Conservation (phyloP, 192 early-diverging fungal genomes). For the Coemansia sp. region DNA sequence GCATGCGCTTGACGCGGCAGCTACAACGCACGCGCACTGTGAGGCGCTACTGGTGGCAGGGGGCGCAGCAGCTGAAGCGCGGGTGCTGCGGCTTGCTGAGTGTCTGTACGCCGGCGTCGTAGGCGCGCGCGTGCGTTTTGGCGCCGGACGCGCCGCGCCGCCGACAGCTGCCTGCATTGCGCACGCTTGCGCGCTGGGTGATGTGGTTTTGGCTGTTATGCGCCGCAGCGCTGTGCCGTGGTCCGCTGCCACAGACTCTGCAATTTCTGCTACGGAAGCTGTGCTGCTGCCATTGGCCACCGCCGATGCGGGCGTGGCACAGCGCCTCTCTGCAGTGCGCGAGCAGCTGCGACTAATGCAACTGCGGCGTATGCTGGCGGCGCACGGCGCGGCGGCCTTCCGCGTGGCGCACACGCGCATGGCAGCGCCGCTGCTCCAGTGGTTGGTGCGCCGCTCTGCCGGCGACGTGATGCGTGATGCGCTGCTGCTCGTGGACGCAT, state of each 20-base stretch:
- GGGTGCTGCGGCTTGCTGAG: conserved; percentile 55
- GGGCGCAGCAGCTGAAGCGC: conserved; percentile 36
- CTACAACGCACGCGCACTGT: conserved; percentile 59
- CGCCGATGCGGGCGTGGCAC: conserved; percentile 18
- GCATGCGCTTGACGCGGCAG: conserved; percentile 56
- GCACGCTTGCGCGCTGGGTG: conserved; percentile 6
- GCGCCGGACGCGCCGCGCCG: not conserved
- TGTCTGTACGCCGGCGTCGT: conserved; percentile 37
- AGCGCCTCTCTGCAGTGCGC: conserved; percentile 42
- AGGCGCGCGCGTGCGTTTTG: conserved; percentile 5
- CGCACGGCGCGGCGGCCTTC: conserved; percentile 58
- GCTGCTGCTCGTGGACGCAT: conserved; percentile 59
- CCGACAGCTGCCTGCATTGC: not conserved
- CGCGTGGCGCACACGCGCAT: conserved; percentile 61
- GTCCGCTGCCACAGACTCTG: conserved; percentile 53
- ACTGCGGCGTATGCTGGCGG: conserved; percentile 61
- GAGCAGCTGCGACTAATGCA: conserved; percentile 67
- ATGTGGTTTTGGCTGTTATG: conserved; percentile 63
- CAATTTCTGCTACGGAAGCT: conserved; percentile 22
- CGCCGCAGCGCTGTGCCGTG: conserved; percentile 65
- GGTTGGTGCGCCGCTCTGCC: conserved; percentile 55
- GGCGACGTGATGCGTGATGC: conserved; percentile 61
- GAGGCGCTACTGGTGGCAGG: conserved; percentile 54
- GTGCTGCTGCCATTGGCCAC: conserved; percentile 10
- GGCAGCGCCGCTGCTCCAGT: conserved; percentile 55